Percentiles rank a stretch among this genome's conserved stretches.
phyloP scores from a whole-genome alignment of 345 rosid genomes.

The Eucalyptus viminalis region DNA sequence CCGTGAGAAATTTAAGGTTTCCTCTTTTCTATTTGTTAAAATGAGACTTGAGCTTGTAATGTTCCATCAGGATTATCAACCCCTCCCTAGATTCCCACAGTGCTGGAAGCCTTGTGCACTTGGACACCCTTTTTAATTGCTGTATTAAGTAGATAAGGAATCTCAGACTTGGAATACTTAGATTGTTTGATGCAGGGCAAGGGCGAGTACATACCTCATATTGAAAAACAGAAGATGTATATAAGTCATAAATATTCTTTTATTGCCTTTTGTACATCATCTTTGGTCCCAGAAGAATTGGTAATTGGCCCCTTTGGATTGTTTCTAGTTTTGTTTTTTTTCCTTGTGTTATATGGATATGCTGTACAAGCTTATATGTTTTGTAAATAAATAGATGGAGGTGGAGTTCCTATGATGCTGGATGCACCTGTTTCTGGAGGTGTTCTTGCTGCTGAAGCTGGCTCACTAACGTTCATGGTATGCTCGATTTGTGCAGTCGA shows the following conservation, averaged over 20 bases:
- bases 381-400: conserved; percentile 12
- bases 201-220: not conserved
- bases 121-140: not conserved
- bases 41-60: not conserved
- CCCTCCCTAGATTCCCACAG: not conserved
- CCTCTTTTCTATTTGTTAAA: not conserved
- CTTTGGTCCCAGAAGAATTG: not conserved
- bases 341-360: not conserved
- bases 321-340: not conserved
- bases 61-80: not conserved
- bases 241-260: not conserved
- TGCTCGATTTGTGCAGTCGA: not conserved
- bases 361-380: not conserved
- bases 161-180: not conserved
- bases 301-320: not conserved
- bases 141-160: not conserved
- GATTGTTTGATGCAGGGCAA: not conserved
- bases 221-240: not conserved
- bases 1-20: not conserved
- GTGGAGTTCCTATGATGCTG: conserved; percentile 73
- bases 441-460: conserved; percentile 86
- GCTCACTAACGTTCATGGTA: conserved; percentile 90
- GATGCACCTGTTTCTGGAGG: conserved; percentile 99
- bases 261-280: not conserved
- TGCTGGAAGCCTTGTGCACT: not conserved